Evolutionary conservation across 1,139 yeast genomes (phyloP).

Genomic region (Scheffersomyces cryptocercus): DNA sequence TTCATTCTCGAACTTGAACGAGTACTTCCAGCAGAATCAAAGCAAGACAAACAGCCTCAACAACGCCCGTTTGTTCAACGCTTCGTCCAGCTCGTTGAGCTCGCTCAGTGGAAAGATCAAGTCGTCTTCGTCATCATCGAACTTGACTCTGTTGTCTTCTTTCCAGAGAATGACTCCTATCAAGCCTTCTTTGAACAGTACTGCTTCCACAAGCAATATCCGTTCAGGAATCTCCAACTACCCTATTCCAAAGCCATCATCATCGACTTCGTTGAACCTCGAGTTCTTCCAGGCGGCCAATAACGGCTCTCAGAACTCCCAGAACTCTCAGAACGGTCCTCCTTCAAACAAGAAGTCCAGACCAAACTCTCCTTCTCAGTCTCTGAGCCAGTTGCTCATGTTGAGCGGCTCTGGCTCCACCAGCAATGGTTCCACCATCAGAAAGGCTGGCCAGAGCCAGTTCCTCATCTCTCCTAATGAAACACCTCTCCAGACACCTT

Average conservation of each 20-base stretch:
- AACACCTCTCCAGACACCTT: conserved; percentile 47
- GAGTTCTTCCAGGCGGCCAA: conserved; percentile 24
- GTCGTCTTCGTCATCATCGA: conserved; percentile 20
- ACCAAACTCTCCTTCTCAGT: conserved; percentile 37
- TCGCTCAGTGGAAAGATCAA: conserved; percentile 28
- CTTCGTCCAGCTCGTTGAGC: conserved; percentile 25
- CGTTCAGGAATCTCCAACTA: conserved; percentile 9
- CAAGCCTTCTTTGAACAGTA: conserved; percentile 17
- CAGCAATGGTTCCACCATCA: conserved; percentile 2
- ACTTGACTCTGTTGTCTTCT: conserved; percentile 18
- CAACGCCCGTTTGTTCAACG: conserved; percentile 20
- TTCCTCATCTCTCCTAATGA: conserved; percentile 35
- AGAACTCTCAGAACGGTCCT: not conserved
- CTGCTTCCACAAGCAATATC: conserved; percentile 5
- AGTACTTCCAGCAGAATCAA: conserved; percentile 26
- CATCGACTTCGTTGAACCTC: conserved; percentile 28
- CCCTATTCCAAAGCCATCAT: conserved; percentile 22
- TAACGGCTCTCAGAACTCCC: not conserved
- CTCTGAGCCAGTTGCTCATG: conserved; percentile 1
- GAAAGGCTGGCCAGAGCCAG: conserved; percentile 6
- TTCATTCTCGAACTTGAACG: conserved; percentile 33
- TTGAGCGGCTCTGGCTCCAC: conserved; percentile 3
- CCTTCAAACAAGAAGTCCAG: conserved; percentile 35
- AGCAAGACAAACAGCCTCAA: conserved; percentile 15
- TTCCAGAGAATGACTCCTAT: conserved; percentile 44